Evolutionary conservation across 2,329 filamentous ascomycete species (phyloP).

Genomic region (Colletotrichum aenigma): DNA sequence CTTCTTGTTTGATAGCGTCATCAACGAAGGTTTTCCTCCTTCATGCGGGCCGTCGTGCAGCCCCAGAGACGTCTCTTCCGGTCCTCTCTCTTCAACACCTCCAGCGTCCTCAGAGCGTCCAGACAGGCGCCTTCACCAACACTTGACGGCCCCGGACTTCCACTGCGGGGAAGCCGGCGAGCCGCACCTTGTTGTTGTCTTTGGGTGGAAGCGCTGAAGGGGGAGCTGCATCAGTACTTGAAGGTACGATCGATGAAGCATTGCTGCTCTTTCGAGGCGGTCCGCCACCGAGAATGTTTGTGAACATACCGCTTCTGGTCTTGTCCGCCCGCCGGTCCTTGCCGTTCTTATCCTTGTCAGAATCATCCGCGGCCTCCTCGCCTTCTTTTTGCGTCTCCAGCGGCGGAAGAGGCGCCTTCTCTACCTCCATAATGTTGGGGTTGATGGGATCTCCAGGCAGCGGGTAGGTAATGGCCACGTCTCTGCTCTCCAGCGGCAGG

Average conservation of each 20-base stretch:
- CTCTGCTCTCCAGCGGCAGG: constrained; percentile 87
- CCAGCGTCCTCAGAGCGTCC: constrained; percentile 48
- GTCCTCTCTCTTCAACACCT: background rate
- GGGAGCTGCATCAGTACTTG: constrained; percentile 44
- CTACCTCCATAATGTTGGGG: constrained; percentile 82
- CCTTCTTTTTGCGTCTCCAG: constrained; percentile 50
- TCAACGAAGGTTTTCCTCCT: background rate
- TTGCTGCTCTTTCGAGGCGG: constrained; percentile 34
- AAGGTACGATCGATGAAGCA: constrained; percentile 29
- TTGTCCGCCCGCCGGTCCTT: constrained; percentile 44
- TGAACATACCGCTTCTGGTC: constrained; percentile 51
- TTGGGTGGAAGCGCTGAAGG: constrained; percentile 43
- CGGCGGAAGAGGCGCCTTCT: constrained; percentile 71
- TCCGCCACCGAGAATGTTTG: constrained; percentile 24
- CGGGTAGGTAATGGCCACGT: constrained; percentile 87
- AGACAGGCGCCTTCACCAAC: constrained; percentile 77
- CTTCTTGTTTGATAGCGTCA: background rate
- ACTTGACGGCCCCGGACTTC: constrained; percentile 80
- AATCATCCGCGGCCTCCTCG: constrained; percentile 46
- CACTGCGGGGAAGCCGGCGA: constrained; percentile 76
- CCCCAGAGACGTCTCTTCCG: background rate
- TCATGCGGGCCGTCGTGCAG: background rate
- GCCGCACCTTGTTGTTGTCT: constrained; percentile 66
- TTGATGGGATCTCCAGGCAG: constrained; percentile 75
- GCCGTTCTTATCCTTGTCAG: constrained; percentile 47